Evolutionary conservation across 176 grass and related monocot genomes (phyloP).

Genomic region (Poa pratensis): DNA sequence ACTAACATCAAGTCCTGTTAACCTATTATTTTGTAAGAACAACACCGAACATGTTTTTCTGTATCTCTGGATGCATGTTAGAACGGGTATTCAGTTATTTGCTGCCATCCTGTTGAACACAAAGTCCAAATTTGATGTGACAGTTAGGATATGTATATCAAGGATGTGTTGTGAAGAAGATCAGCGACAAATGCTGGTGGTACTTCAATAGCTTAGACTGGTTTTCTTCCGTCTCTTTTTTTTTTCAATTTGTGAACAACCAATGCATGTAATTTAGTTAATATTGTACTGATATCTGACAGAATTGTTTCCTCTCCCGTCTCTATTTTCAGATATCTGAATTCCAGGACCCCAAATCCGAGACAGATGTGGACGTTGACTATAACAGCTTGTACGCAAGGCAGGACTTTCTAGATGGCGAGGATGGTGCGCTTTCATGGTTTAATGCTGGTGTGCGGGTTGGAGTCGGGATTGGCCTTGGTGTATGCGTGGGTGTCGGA

Average conservation of each 20-base stretch:
- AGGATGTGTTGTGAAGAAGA: neutral
- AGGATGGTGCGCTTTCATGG: slow-evolving; percentile 93
- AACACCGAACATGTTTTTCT: neutral
- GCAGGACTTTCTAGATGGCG: slow-evolving; percentile 72
- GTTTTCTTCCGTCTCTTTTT: slow-evolving; percentile 3
- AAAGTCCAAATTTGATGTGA: neutral
- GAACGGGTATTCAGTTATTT: neutral
- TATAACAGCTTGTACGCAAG: slow-evolving; percentile 62
- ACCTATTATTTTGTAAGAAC: neutral
- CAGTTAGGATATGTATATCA: neutral
- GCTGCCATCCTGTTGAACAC: neutral
- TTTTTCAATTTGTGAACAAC: neutral
- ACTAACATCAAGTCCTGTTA: neutral
- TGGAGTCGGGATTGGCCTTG: slow-evolving; percentile 89
- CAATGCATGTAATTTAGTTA: slow-evolving; percentile 5
- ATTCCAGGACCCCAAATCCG: slow-evolving; percentile 54
- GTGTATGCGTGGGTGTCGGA: slow-evolving; percentile 87
- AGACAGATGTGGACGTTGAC: slow-evolving; percentile 63
- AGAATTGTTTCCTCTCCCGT: slow-evolving; percentile 14
- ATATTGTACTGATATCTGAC: slow-evolving; percentile 1
- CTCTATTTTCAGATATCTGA: slow-evolving; percentile 65
- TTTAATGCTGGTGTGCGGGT: slow-evolving; percentile 92
- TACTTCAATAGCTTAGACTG: neutral
- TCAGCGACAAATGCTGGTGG: neutral
- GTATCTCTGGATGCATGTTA: neutral